Conservation (phyloP, 371 early-diverging fungal species). For the Mortierella sp. region DNA sequence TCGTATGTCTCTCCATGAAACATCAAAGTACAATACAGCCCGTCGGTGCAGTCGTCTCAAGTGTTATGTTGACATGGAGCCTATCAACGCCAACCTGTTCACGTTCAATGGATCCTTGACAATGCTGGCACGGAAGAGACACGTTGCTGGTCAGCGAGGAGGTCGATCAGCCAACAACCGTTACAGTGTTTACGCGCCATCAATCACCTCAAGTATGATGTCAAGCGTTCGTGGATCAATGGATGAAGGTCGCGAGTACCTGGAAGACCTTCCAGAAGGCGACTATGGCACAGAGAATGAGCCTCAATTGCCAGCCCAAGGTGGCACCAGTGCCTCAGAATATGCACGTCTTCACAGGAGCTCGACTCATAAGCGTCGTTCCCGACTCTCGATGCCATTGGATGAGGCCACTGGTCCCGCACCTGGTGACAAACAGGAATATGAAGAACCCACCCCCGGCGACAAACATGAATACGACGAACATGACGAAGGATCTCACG, state of each 20-base stretch:
- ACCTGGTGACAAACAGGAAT: constrained; percentile 34
- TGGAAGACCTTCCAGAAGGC: constrained; percentile 3
- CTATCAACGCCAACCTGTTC: constrained; percentile 78
- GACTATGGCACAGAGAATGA: constrained; percentile 2
- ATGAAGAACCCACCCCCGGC: constrained; percentile 9
- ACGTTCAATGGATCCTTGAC: constrained; percentile 69
- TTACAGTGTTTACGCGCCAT: constrained; percentile 36
- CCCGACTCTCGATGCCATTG: constrained; percentile 14
- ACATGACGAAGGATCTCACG: constrained; percentile 2
- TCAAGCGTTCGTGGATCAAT: constrained; percentile 44
- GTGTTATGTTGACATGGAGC: constrained; percentile 75
- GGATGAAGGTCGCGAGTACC: constrained; percentile 22
- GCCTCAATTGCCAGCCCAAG: constrained; percentile 19
- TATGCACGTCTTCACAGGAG: constrained; percentile 47
- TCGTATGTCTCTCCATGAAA: constrained; percentile 71
- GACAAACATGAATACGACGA: constrained; percentile 40
- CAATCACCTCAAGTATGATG: constrained; percentile 53
- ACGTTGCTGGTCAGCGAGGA: neutral
- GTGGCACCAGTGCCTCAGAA: constrained; percentile 47
- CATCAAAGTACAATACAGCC: constrained; percentile 68
- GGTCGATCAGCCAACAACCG: constrained; percentile 21
- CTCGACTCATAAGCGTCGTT: constrained; percentile 19
- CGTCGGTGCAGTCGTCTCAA: constrained; percentile 68
- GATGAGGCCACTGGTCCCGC: constrained; percentile 1
- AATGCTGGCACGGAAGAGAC: constrained; percentile 40